Conservation (phyloP, 139 green algal species). For the Chlorella sp. region DNA sequence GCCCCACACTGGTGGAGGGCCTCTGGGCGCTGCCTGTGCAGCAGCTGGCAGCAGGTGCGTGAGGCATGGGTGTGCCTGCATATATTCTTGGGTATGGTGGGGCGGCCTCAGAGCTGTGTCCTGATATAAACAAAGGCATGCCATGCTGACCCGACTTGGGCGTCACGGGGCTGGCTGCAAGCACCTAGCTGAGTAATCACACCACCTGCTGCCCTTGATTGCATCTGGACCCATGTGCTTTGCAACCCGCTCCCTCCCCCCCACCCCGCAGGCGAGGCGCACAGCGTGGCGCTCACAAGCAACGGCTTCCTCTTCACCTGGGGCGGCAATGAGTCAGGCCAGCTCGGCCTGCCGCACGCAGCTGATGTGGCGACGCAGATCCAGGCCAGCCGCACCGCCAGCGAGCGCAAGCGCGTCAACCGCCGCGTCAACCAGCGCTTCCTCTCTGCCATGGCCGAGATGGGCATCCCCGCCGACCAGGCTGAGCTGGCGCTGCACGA, state of each 20-base stretch:
- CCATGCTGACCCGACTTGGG: neutral
- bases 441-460: conserved; percentile 84
- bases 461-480: conserved; percentile 82
- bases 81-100: neutral
- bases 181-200: no score
- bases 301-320: conserved; percentile 90
- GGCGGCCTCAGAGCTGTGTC: neutral
- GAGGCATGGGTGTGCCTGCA: neutral
- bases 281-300: conserved; percentile 84
- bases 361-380: conserved; percentile 60
- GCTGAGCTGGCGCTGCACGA: conserved; percentile 81
- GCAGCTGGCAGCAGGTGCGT: conserved; percentile 74
- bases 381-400: conserved; percentile 31
- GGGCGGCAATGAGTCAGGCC: conserved; percentile 84
- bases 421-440: conserved; percentile 79
- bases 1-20: conserved; percentile 69
- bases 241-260: neutral
- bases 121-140: neutral
- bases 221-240: neutral
- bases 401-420: conserved; percentile 41
- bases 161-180: no score
- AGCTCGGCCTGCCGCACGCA: conserved; percentile 83
- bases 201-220: no score
- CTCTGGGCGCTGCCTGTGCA: conserved; percentile 86
- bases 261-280: conserved; percentile 59